These are phyloP conservation scores for Sphenostylis stenocarpa DNA, from an alignment of 306 rosid species.

Conservation along the genomic window DNA sequence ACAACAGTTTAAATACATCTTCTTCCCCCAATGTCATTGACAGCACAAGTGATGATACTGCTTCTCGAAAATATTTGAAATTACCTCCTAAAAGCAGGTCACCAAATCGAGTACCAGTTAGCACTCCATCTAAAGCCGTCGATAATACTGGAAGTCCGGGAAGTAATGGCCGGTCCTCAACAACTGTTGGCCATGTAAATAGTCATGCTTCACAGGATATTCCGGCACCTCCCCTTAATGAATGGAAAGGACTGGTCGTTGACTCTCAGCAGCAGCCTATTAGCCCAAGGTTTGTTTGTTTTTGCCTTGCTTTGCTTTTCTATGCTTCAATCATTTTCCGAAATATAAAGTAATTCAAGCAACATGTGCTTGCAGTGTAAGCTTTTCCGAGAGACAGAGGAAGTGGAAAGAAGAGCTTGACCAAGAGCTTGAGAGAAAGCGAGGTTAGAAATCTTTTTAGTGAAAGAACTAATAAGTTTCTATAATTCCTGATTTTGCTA, in stretches of 20 bases:
- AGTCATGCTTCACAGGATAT: conserved; percentile 57
- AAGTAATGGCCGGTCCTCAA: conserved; percentile 64
- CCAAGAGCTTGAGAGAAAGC: conserved; percentile 93
- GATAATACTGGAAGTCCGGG: conserved; percentile 81
- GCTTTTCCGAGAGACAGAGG: conserved; percentile 85
- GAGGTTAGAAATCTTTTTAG: conserved; percentile 56
- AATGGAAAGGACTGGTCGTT: conserved; percentile 57
- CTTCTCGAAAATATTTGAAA: conserved; percentile 71
- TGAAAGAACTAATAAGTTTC: not conserved
- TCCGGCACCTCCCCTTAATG: conserved; percentile 60
- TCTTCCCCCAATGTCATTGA: conserved; percentile 66
- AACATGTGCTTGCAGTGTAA: conserved; percentile 48
- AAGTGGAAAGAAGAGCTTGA: conserved; percentile 99
- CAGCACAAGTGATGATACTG: conserved; percentile 56
- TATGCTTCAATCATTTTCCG: not conserved
- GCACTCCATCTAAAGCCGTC: conserved; percentile 58
- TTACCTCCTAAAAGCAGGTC: conserved; percentile 98
- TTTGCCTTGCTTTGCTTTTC: conserved; percentile 32
- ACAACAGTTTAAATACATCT: conserved; percentile 74
- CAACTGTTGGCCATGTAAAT: conserved; percentile 52
- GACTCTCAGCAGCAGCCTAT: conserved; percentile 75
- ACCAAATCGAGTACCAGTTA: conserved; percentile 63
- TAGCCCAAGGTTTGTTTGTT: conserved; percentile 74
- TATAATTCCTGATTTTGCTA: not conserved
- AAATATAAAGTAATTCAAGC: conserved; percentile 25